Evolutionary conservation across 2,329 filamentous ascomycete species (phyloP).

Genomic region (Penicillium palitans): DNA sequence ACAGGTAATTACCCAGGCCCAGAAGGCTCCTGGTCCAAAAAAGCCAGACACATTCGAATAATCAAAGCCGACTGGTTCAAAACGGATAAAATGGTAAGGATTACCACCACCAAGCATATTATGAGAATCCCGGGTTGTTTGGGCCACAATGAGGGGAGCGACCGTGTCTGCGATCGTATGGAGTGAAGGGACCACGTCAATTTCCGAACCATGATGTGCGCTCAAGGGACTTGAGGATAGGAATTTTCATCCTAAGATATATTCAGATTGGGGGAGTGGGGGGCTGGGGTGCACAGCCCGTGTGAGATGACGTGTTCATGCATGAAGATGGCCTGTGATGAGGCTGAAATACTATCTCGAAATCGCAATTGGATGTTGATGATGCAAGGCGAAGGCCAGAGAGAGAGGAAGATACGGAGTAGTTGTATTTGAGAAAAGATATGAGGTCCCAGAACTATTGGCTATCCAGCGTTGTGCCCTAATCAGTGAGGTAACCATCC

Average conservation of each 20-base stretch:
- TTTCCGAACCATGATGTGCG: too few relatives aligned
- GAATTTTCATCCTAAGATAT: too few relatives aligned
- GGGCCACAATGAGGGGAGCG: background rate
- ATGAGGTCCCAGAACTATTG: background rate
- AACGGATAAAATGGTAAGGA: background rate
- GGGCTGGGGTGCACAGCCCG: background rate
- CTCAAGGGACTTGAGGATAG: too few relatives aligned
- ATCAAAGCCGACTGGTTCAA: background rate
- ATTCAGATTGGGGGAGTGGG: too few relatives aligned
- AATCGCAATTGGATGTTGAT: background rate
- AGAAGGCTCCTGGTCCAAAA: background rate
- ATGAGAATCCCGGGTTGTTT: background rate
- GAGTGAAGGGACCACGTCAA: too few relatives aligned
- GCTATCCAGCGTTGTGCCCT: background rate
- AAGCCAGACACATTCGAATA: background rate
- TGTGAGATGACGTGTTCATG: background rate
- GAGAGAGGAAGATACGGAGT: too few relatives aligned
- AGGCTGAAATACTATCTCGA: background rate
- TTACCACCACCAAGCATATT: background rate
- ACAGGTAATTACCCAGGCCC: background rate
- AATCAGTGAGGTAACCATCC: background rate
- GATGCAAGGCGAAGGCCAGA: too few relatives aligned
- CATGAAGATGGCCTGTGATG: background rate
- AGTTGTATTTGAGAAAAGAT: background rate
- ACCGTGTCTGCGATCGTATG: too few relatives aligned